These are phyloP conservation scores for Stramenopiles sp. DNA, from an alignment of 352 stramenopile genomes.

Conservation along the genomic window DNA sequence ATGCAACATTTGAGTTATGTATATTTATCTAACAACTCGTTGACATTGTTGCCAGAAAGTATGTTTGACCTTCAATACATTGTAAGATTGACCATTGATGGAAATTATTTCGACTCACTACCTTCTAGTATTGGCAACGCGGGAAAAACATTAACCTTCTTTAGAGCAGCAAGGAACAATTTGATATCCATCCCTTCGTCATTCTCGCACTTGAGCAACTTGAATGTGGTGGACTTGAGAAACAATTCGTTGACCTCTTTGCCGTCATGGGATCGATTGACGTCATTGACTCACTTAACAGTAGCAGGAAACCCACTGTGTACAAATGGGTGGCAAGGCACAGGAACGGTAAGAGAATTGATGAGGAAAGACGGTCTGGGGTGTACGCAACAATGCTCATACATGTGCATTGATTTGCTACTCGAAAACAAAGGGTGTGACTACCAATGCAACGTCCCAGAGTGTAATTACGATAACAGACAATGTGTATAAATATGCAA, in stretches of 20 bases:
- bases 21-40: background rate
- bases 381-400: too few species aligned
- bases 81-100: background rate
- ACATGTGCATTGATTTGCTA: too few species aligned
- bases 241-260: background rate
- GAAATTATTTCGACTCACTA: background rate
- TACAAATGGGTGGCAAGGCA: constrained; percentile 10
- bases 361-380: too few species aligned
- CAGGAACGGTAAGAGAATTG: too few species aligned
- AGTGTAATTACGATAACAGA: too few species aligned
- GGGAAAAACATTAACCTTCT: background rate
- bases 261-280: background rate
- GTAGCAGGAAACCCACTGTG: background rate
- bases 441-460: too few species aligned
- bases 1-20: background rate
- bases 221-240: background rate
- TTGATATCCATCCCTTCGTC: background rate
- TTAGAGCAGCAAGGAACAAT: background rate
- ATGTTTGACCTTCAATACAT: background rate
- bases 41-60: background rate
- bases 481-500: too few species aligned
- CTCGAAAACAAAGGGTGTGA: too few species aligned
- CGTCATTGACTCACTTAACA: background rate
- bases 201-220: background rate
- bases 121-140: background rate